Percentiles rank a stretch among this genome's conserved stretches.
phyloP scores from a whole-genome alignment of 192 early-diverging fungal genomes.

The Backusella parvicylindrica region DNA sequence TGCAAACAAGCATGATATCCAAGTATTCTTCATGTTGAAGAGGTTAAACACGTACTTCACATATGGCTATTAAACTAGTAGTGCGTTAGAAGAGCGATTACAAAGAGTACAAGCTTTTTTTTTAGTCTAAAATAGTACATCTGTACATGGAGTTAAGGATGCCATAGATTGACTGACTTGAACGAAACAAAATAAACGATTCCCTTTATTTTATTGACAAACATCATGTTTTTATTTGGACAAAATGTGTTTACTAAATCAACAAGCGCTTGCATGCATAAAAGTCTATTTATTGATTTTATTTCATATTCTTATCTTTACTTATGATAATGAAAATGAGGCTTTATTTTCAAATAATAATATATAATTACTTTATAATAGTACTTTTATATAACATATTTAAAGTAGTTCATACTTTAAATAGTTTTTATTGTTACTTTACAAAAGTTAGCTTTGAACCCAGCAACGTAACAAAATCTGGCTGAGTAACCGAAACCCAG shows the following conservation, averaged over 20 bases:
- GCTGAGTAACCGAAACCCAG: not conserved
- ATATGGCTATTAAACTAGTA: conserved; percentile 59
- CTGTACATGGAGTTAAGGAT: conserved; percentile 73
- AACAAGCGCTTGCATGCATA: not conserved
- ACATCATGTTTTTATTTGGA: conserved; percentile 1
- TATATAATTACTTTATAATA: not conserved
- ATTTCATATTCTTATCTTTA: not conserved
- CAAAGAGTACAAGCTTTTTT: not conserved
- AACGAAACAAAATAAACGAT: conserved; percentile 72
- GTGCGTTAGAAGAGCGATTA: conserved; percentile 66
- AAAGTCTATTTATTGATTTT: not conserved
- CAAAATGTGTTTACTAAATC: not conserved
- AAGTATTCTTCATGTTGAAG: conserved; percentile 62
- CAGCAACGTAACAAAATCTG: not conserved
- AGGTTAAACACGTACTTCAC: conserved; percentile 86
- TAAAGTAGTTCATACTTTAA: not conserved
- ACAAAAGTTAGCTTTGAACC: not conserved
- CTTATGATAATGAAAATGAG: not conserved
- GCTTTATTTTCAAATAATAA: not conserved
- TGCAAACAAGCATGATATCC: conserved; percentile 88
- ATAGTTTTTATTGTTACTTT: not conserved
- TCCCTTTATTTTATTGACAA: conserved; percentile 63
- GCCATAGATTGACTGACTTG: conserved; percentile 89
- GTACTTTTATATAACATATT: not conserved
- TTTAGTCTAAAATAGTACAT: not conserved